Evolutionary conservation across 768 basidiomycete species (phyloP).

Genomic region (Mycena alexandri): DNA sequence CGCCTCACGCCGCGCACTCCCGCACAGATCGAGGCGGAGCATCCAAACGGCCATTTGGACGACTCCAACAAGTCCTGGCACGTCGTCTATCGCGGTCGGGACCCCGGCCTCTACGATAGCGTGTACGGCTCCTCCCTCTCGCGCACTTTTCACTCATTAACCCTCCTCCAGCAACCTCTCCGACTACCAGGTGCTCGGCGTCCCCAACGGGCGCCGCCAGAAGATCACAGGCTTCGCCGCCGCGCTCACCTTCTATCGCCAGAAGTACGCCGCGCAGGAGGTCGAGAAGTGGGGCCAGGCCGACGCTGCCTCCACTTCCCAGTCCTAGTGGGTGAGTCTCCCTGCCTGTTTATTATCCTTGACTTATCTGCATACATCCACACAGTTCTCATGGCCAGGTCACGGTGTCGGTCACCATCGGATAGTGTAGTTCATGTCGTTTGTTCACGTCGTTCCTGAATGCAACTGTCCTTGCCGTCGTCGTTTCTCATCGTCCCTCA

Average conservation of each 20-base stretch:
- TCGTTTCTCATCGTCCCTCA: too few species aligned
- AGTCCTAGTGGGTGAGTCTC: too few species aligned
- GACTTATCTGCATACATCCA: too few species aligned
- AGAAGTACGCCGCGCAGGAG: not conserved
- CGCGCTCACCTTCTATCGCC: not conserved
- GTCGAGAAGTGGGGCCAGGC: not conserved
- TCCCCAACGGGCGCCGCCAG: not conserved
- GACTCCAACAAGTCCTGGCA: not conserved
- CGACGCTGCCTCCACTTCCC: too few species aligned
- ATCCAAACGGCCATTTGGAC: not conserved
- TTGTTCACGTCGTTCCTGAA: too few species aligned
- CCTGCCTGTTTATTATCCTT: too few species aligned
- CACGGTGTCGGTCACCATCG: too few species aligned
- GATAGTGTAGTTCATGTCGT: too few species aligned
- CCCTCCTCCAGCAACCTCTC: not conserved
- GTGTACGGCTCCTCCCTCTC: not conserved
- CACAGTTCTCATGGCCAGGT: too few species aligned
- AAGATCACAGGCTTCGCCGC: not conserved
- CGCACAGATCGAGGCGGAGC: not conserved
- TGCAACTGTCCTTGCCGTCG: too few species aligned
- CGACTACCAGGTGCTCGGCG: not conserved
- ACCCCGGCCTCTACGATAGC: slow-evolving; percentile 1
- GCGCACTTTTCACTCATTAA: not conserved
- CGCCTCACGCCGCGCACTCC: not conserved
- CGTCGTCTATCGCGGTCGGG: not conserved